A percentile compares a stretch with the other conserved stretches of the same genome.
These are phyloP conservation scores for Penicillium paxilli DNA, from an alignment of 495 filamentous ascomycete genomes.

Conservation along the genomic window DNA sequence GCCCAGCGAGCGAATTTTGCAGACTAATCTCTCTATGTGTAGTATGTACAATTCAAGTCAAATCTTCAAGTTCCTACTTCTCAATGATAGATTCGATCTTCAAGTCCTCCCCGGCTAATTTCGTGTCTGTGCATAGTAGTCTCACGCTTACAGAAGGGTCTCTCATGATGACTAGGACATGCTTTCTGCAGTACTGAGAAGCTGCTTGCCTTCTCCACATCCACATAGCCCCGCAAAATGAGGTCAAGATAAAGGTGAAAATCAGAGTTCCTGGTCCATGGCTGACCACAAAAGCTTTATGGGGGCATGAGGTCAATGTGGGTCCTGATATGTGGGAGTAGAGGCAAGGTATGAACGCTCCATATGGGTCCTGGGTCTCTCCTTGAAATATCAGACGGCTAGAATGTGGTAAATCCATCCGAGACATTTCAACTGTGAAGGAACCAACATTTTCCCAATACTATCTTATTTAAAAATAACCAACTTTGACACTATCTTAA, in stretches of 20 bases:
- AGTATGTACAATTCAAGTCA: no score
- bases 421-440: not conserved
- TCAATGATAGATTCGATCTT: no score
- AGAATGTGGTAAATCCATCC: not conserved
- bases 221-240: constrained; percentile 12
- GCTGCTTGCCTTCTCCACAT: constrained; percentile 10
- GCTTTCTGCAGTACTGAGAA: not conserved
- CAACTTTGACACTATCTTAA: not conserved
- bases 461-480: not conserved
- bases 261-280: constrained; percentile 1
- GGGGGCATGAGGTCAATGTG: constrained; percentile 6
- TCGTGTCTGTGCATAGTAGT: no score
- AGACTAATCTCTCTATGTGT: no score
- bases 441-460: not conserved
- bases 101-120: not conserved
- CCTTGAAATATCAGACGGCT: not conserved
- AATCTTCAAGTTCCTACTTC: no score
- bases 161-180: not conserved
- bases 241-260: not conserved
- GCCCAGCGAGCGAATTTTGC: no score
- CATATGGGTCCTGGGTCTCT: constrained; percentile 4
- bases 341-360: not conserved
- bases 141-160: no score
- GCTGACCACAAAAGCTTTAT: constrained; percentile 1
- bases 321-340: constrained; percentile 12